Conservation (phyloP, 192 early-diverging fungal species). For the Backusella australiensis region DNA sequence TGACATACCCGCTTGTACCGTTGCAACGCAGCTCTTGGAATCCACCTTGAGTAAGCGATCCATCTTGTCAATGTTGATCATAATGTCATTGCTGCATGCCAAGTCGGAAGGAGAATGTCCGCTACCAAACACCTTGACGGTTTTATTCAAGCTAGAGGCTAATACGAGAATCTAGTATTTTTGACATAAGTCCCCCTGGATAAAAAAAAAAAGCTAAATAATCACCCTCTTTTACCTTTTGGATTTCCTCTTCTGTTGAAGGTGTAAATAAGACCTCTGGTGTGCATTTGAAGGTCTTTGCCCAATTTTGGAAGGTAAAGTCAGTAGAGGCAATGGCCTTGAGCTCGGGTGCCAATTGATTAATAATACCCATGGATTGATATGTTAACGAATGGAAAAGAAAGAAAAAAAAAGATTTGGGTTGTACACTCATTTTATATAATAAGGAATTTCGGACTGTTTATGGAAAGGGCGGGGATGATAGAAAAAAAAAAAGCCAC, state of each 20-base stretch:
- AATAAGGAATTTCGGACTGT: neutral
- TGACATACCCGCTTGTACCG: conserved; percentile 66
- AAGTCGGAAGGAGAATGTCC: conserved; percentile 78
- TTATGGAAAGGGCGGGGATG: neutral
- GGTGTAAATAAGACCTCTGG: conserved; percentile 62
- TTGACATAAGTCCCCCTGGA: neutral
- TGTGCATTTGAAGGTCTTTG: conserved; percentile 56
- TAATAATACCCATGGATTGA: conserved; percentile 1
- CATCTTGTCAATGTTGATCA: conserved; percentile 71
- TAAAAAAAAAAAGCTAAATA: too few species aligned
- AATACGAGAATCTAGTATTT: conserved; percentile 40
- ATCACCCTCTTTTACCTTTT: conserved; percentile 39
- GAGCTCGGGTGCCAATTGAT: conserved; percentile 16
- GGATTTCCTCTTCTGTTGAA: conserved; percentile 55
- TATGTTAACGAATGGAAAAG: neutral
- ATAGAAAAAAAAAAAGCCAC: neutral
- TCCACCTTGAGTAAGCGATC: conserved; percentile 53
- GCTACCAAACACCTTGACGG: conserved; percentile 63
- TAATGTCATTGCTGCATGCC: conserved; percentile 60
- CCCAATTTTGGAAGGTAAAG: conserved; percentile 63
- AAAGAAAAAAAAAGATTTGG: neutral
- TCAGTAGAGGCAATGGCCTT: conserved; percentile 22
- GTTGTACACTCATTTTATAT: neutral
- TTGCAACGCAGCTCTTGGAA: conserved; percentile 41
- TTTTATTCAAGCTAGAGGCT: conserved; percentile 40